A percentile compares a stretch with the other conserved stretches of the same genome.
Evolutionary conservation across 371 early-diverging fungal genomes (phyloP).

Genomic region (Batkoa obscura): DNA sequence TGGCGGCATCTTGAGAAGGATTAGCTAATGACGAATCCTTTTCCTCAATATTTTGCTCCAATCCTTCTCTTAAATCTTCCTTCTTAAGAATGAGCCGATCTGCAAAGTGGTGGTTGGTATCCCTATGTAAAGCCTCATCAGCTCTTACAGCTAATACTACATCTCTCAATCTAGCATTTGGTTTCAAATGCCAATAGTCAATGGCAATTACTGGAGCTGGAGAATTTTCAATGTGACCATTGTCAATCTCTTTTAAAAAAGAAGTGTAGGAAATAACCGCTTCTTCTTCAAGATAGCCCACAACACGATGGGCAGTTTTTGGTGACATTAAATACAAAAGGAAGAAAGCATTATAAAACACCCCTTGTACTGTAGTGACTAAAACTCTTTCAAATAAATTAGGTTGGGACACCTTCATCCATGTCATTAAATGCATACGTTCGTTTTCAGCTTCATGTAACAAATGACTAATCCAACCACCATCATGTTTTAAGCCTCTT

Average conservation of each 20-base stretch:
- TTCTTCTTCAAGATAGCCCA: slow-evolving; percentile 74
- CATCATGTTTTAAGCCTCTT: slow-evolving; percentile 61
- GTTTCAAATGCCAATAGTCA: slow-evolving; percentile 77
- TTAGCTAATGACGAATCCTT: background rate
- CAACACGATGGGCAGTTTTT: slow-evolving; percentile 59
- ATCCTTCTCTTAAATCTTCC: slow-evolving; percentile 1
- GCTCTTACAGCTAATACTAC: slow-evolving; percentile 89
- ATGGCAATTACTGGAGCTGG: slow-evolving; percentile 63
- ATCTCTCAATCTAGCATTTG: slow-evolving; percentile 68
- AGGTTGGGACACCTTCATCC: slow-evolving; percentile 60
- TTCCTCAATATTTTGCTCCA: background rate
- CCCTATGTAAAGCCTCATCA: slow-evolving; percentile 90
- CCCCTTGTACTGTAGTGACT: slow-evolving; percentile 58
- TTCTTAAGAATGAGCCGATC: slow-evolving; percentile 20
- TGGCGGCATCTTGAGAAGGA: background rate
- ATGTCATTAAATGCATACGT: slow-evolving; percentile 72
- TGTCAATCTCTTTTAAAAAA: slow-evolving; percentile 73
- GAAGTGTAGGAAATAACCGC: slow-evolving; percentile 86
- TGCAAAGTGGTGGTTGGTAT: slow-evolving; percentile 83
- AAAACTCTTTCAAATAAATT: slow-evolving; percentile 33
- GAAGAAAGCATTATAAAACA: slow-evolving; percentile 83
- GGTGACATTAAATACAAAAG: slow-evolving; percentile 65
- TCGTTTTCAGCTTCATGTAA: slow-evolving; percentile 85
- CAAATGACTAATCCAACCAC: slow-evolving; percentile 71
- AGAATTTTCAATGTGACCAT: slow-evolving; percentile 41